Evolutionary conservation across 345 rosid species (phyloP).

Genomic region (Limnanthes douglasii): DNA sequence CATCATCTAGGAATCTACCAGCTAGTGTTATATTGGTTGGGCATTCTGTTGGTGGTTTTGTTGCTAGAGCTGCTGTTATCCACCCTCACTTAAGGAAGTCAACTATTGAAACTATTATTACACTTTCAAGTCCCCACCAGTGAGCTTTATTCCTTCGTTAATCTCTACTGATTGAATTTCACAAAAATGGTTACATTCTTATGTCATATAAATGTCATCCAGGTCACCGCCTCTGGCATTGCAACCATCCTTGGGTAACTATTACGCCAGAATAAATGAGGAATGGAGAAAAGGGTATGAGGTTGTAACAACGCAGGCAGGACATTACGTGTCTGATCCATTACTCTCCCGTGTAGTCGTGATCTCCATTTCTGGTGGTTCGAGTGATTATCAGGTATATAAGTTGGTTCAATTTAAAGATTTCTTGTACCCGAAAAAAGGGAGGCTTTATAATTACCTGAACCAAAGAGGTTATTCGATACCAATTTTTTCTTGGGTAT

Average conservation of each 20-base stretch:
- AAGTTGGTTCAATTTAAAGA: slow-evolving; percentile 4
- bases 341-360: slow-evolving; percentile 60
- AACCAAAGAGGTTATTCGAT: too few relatives aligned
- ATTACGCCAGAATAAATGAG: slow-evolving; percentile 56
- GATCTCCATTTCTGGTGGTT: slow-evolving; percentile 86
- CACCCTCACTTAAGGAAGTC: slow-evolving; percentile 74
- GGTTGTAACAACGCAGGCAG: slow-evolving; percentile 34
- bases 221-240: slow-evolving; percentile 96
- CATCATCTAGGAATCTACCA: slow-evolving; percentile 50
- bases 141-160: slow-evolving; percentile 23
- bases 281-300: slow-evolving; percentile 83
- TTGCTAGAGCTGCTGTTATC: slow-evolving; percentile 90
- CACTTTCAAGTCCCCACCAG: slow-evolving; percentile 98
- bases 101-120: slow-evolving; percentile 73
- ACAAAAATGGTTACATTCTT: slow-evolving; percentile 11
- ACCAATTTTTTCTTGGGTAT: too few relatives aligned
- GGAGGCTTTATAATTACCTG: too few relatives aligned
- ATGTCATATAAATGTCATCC: slow-evolving; percentile 20
- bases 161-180: slow-evolving; percentile 9
- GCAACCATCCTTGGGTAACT: slow-evolving; percentile 91
- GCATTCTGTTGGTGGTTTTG: slow-evolving; percentile 99
- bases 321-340: slow-evolving; percentile 38
- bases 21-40: slow-evolving; percentile 85
- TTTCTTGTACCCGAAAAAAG: too few relatives aligned
- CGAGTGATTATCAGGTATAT: slow-evolving; percentile 80